These are phyloP conservation scores for Cetraspora pellucida DNA, from an alignment of 192 early-diverging fungal genomes.

Conservation along the genomic window DNA sequence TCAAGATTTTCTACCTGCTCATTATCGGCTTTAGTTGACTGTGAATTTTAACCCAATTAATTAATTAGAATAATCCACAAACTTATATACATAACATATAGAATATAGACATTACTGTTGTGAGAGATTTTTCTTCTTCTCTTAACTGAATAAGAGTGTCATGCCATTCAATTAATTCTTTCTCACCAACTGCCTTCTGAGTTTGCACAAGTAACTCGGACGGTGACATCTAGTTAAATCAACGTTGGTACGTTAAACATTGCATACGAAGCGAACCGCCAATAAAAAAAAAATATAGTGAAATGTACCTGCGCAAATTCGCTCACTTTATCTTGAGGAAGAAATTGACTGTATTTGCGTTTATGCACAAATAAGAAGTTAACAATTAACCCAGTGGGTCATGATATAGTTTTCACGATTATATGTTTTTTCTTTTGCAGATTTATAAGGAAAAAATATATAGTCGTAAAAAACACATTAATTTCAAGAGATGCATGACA, in stretches of 20 bases:
- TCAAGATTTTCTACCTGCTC: slow-evolving; percentile 63
- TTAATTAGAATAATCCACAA: neutral
- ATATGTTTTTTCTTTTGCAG: too few species aligned
- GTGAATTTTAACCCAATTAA: neutral
- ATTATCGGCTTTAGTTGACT: slow-evolving; percentile 46
- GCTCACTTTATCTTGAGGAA: slow-evolving; percentile 93
- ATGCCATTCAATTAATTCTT: slow-evolving; percentile 67
- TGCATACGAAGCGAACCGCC: neutral
- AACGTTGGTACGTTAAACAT: neutral
- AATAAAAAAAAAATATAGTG: neutral
- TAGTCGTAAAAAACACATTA: too few species aligned
- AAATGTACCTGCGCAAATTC: slow-evolving; percentile 80
- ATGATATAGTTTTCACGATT: too few species aligned
- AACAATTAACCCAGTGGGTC: neutral
- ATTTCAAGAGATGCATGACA: neutral
- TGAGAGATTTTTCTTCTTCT: slow-evolving; percentile 53
- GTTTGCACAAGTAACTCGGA: slow-evolving; percentile 80
- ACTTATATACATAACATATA: neutral
- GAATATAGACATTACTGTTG: slow-evolving; percentile 35
- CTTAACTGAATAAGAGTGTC: slow-evolving; percentile 62
- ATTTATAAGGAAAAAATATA: too few species aligned
- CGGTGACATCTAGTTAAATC: slow-evolving; percentile 65
- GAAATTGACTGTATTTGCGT: slow-evolving; percentile 70
- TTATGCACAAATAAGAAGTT: neutral
- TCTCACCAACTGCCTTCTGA: slow-evolving; percentile 77